A percentile compares a stretch with the other conserved stretches of the same genome.
phyloP scores from a whole-genome alignment of 2,329 filamentous ascomycete genomes.

The Stachybotrys chlorohalonatus region DNA sequence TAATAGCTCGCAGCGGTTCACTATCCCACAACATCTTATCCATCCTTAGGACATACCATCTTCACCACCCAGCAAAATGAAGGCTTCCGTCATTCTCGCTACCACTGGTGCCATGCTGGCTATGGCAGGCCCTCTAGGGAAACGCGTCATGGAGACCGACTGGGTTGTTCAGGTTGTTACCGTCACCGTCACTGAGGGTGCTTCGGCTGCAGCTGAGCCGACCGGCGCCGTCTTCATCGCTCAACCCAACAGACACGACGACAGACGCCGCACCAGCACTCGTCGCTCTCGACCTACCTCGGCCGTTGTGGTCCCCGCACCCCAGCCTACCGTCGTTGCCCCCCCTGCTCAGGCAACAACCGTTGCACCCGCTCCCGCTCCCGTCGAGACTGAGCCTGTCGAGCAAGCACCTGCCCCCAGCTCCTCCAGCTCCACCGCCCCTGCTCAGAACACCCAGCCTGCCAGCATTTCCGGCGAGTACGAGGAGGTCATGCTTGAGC shows the following conservation, averaged over 20 bases:
- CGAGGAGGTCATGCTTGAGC: constrained; percentile 41
- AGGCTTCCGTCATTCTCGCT: constrained; percentile 36
- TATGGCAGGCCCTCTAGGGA: constrained; percentile 32
- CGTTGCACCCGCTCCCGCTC: constrained; percentile 1
- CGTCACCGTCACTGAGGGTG: constrained; percentile 33
- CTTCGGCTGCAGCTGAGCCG: constrained; percentile 3
- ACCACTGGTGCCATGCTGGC: constrained; percentile 36
- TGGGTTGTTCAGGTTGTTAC: constrained; percentile 31
- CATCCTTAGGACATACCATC: not conserved
- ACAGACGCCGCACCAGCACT: constrained; percentile 4
- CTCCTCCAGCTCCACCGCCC: not conserved
- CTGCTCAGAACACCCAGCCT: constrained; percentile 4
- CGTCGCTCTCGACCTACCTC: constrained; percentile 2
- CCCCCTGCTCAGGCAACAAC: constrained; percentile 1
- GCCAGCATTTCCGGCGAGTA: constrained; percentile 14
- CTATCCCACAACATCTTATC: not conserved
- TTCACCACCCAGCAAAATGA: constrained; percentile 31
- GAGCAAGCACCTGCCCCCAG: constrained; percentile 3
- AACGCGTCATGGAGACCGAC: constrained; percentile 30
- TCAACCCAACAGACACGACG: constrained; percentile 9
- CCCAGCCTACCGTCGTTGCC: constrained; percentile 5
- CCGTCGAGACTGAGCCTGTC: constrained; percentile 5
- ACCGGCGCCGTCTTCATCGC: constrained; percentile 15
- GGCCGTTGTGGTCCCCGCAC: constrained; percentile 1
- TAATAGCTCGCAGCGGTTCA: not conserved